phyloP scores from a whole-genome alignment of 176 grass and related monocot species.

The Carex kokanica region DNA sequence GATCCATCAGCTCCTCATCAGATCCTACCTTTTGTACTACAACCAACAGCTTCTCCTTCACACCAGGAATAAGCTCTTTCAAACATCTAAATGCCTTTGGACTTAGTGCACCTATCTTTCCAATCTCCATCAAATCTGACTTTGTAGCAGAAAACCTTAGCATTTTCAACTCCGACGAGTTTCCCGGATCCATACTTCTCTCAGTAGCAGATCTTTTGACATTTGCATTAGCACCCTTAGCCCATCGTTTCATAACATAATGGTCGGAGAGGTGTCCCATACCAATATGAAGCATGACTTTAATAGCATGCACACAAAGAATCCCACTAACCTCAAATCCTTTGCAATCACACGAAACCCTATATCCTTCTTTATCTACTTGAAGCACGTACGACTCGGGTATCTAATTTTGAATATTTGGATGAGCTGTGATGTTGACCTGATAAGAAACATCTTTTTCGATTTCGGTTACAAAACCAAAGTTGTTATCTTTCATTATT shows the following conservation, averaged over 20 bases:
- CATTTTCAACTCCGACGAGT: neutral
- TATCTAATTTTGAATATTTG: neutral
- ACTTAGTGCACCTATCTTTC: neutral
- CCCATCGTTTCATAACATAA: slow-evolving; percentile 42
- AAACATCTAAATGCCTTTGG: no score
- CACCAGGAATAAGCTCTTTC: no score
- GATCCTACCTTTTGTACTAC: no score
- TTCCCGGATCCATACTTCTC: neutral
- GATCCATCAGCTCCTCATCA: no score
- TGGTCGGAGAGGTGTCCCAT: slow-evolving; percentile 21
- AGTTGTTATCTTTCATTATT: slow-evolving; percentile 14
- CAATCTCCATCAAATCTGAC: neutral
- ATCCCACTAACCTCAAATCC: slow-evolving; percentile 35
- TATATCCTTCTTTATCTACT: slow-evolving; percentile 6
- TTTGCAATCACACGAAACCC: slow-evolving; percentile 25
- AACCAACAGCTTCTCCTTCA: no score
- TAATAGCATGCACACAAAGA: slow-evolving; percentile 36
- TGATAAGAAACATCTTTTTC: slow-evolving; percentile 1
- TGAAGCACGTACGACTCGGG: slow-evolving; percentile 18
- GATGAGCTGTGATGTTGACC: neutral
- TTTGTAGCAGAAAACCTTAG: neutral
- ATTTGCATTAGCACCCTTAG: neutral
- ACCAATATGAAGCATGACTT: no score
- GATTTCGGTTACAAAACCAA: slow-evolving; percentile 19
- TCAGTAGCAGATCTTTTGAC: neutral